Percentiles rank a stretch among this genome's conserved stretches.
Conservation (phyloP, 2,329 filamentous ascomycete genomes). For the Teratosphaeria epicoccoides region DNA sequence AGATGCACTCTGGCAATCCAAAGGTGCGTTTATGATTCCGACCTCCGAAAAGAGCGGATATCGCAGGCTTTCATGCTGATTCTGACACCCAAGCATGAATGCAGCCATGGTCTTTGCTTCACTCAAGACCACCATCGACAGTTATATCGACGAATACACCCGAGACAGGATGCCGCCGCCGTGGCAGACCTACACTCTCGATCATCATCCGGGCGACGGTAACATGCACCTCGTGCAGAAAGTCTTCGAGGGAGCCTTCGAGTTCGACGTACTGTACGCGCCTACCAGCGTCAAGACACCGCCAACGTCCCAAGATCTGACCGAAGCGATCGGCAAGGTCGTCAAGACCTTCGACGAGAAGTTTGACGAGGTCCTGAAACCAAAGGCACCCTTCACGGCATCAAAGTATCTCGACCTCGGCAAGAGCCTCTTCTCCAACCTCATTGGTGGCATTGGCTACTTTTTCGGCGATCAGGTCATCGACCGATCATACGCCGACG, state of each 20-base stretch:
- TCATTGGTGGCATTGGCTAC: slow-evolving; percentile 88
- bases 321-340: slow-evolving; percentile 55
- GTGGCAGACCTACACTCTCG: slow-evolving; percentile 72
- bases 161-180: slow-evolving; percentile 65
- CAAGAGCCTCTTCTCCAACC: slow-evolving; percentile 85
- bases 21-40: slow-evolving; percentile 37
- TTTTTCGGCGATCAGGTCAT: slow-evolving; percentile 84
- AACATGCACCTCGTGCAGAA: slow-evolving; percentile 88
- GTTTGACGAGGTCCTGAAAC: slow-evolving; percentile 61
- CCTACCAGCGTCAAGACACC: slow-evolving; percentile 49
- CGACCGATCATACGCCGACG: slow-evolving; percentile 80
- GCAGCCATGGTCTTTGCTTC: slow-evolving; percentile 49
- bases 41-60: slow-evolving; percentile 5
- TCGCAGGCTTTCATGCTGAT: slow-evolving; percentile 32
- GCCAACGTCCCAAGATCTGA: slow-evolving; percentile 48
- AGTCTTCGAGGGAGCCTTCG: slow-evolving; percentile 78
- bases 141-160: slow-evolving; percentile 48
- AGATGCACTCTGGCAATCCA: slow-evolving; percentile 73
- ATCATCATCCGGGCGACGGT: slow-evolving; percentile 56
- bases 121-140: slow-evolving; percentile 54
- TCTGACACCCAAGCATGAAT: slow-evolving; percentile 30
- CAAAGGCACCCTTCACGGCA: slow-evolving; percentile 61
- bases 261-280: slow-evolving; percentile 85
- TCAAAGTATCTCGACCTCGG: slow-evolving; percentile 68
- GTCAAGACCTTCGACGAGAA: slow-evolving; percentile 61